phyloP scores from a whole-genome alignment of 2,329 filamentous ascomycete genomes.

The Dactylellina parvicollis region DNA sequence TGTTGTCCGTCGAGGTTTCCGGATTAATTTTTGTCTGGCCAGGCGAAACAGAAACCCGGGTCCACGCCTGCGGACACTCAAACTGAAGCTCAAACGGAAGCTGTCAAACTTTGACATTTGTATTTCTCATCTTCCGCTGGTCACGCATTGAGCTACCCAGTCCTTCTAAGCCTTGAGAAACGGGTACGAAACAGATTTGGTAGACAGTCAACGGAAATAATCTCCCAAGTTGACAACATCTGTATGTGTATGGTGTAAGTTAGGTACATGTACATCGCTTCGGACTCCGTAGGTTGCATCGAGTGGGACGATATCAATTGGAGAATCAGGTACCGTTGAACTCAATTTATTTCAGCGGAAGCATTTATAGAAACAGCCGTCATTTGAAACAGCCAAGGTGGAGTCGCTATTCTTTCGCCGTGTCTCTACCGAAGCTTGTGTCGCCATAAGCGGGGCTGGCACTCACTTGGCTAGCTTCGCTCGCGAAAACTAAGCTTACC shows the following conservation, averaged over 20 bases:
- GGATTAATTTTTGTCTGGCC: constrained; percentile 1
- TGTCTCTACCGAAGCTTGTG: not conserved
- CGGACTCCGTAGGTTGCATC: no score
- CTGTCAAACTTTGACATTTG: not conserved
- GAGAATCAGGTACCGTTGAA: no score
- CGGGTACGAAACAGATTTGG: no score
- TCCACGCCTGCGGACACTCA: not conserved
- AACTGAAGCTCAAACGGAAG: not conserved
- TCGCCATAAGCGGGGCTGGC: not conserved
- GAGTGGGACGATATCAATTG: no score
- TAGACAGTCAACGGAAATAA: no score
- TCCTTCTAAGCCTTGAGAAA: no score
- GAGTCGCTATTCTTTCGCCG: not conserved
- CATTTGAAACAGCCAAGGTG: not conserved
- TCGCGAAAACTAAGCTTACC: not conserved
- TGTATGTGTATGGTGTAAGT: no score
- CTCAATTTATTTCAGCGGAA: not conserved
- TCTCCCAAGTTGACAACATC: no score
- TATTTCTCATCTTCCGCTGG: no score
- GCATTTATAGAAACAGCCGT: constrained; percentile 1
- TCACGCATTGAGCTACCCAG: no score
- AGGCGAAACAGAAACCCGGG: not conserved
- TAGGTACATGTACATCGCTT: no score
- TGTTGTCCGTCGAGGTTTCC: not conserved
- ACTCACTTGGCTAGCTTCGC: not conserved